Evolutionary conservation across 768 basidiomycete genomes (phyloP).

Genomic region (Termitomyces sp.): DNA sequence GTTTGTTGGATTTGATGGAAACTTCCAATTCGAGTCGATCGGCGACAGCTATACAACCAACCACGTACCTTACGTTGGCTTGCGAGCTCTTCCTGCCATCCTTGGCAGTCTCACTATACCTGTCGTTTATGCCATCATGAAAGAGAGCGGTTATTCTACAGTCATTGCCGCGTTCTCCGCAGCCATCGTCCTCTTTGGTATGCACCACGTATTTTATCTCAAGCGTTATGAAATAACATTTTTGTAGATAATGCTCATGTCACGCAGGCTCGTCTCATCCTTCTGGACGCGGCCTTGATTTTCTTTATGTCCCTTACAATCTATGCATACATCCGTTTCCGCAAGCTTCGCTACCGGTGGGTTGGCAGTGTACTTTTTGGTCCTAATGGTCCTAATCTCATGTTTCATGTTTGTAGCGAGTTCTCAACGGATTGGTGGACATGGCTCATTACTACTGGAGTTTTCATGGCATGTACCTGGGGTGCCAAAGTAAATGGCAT

Average conservation of each 20-base stretch:
- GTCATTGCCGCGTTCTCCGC: constrained; percentile 90
- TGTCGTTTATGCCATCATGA: constrained; percentile 94
- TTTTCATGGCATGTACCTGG: constrained; percentile 94
- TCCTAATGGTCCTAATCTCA: constrained; percentile 7
- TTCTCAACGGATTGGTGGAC: constrained; percentile 92
- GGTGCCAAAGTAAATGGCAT: constrained; percentile 98
- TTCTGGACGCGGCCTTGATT: constrained; percentile 90
- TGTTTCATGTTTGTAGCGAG: constrained; percentile 47
- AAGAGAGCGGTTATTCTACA: constrained; percentile 94
- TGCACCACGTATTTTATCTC: constrained; percentile 24
- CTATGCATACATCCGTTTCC: constrained; percentile 90
- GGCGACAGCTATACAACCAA: constrained; percentile 87
- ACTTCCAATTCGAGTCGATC: constrained; percentile 92
- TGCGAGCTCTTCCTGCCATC: constrained; percentile 90
- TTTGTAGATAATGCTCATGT: constrained; percentile 89
- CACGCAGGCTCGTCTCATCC: constrained; percentile 93
- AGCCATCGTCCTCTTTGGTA: constrained; percentile 82
- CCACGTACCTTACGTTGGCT: constrained; percentile 91
- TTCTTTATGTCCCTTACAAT: constrained; percentile 96
- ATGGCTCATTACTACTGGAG: constrained; percentile 88
- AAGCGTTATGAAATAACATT: not conserved
- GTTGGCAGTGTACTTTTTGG: constrained; percentile 19
- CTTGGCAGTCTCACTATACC: constrained; percentile 89
- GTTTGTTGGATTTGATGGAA: constrained; percentile 95
- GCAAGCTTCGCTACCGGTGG: constrained; percentile 87